Evolutionary conservation across 2,329 filamentous ascomycete species (phyloP), one percentile per base, ranked within the genome.

Genomic region (Dothidotthia symphoricarpi): DNA sequence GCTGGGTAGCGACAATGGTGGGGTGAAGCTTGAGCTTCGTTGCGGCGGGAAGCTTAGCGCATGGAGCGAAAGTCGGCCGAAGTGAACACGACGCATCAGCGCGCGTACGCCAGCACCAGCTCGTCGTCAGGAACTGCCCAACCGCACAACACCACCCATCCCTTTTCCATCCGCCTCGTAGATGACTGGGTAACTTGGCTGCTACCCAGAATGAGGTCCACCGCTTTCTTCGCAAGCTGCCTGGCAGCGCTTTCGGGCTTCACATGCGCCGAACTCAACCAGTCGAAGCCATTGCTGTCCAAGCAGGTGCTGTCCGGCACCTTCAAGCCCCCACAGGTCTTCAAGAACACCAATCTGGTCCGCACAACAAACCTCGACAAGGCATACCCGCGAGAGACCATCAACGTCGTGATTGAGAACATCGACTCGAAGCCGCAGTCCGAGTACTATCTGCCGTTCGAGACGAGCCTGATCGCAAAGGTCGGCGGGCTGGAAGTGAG

Each of bases 361-460:
- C 86, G 93, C 59, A 83, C 86, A 49, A 84, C 94, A 62, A 95
- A 95, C 53, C 71, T 96, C 41, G 91, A 97, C 70, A 97, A 96
- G 76, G 86, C 82, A 53, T 97, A 93, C 61, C 82, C 83, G 38
- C 84, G 89, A 63, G 91, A 97, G 70, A 85, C 83, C 11, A 81
- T 96, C 75, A 96, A 97, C 70, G 84, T 95, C n/a, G 76, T 95
- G 34, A 81, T 98, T 48, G 86, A 96, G 74, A 98, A 98, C 67
- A 75, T 86, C 52, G 87, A 85, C 60, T 76, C 78, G 45, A 74
- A 83, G 51, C 78, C 89, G 13, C 90, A 97, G 64, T 80, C 82
- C 65, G 85, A 95, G 68, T 98, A 98, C 77, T 97, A 85, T 68
- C 61, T 98, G 36, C 87, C 90, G 3, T 95, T 98, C 64, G 84